Evolutionary conservation across 768 basidiomycete genomes (phyloP).

Genomic region (Auricularia cornea): DNA sequence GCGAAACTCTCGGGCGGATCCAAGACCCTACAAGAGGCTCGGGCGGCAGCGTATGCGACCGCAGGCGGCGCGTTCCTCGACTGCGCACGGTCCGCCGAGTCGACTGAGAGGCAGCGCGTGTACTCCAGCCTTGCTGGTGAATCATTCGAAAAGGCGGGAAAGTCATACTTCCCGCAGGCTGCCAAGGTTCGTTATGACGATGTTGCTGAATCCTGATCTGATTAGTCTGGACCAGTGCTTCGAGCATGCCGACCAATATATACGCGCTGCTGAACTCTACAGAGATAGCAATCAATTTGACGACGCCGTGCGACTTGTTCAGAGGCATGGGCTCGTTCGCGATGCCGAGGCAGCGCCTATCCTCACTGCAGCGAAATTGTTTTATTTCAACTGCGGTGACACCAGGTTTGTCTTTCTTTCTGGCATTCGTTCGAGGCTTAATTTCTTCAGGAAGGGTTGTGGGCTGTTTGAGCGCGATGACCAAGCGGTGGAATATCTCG

Average conservation of each 20-base stretch:
- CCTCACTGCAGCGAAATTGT: slow-evolving; percentile 35
- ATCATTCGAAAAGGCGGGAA: slow-evolving; percentile 35
- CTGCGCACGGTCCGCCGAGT: slow-evolving; percentile 28
- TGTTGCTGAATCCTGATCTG: neutral
- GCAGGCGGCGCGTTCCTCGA: slow-evolving; percentile 44
- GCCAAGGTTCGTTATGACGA: slow-evolving; percentile 37
- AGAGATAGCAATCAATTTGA: slow-evolving; percentile 44
- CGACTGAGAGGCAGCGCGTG: slow-evolving; percentile 17
- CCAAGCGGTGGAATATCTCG: slow-evolving; percentile 46
- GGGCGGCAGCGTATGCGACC: slow-evolving; percentile 28
- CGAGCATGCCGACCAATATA: neutral
- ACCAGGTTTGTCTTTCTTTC: slow-evolving; percentile 23
- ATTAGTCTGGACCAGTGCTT: neutral
- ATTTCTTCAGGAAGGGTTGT: slow-evolving; percentile 33
- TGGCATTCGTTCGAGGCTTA: neutral
- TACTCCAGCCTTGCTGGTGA: slow-evolving; percentile 39
- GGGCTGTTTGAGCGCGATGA: slow-evolving; percentile 47
- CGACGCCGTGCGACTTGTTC: slow-evolving; percentile 41
- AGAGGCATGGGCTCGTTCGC: slow-evolving; percentile 26
- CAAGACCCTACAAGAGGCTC: slow-evolving; percentile 15
- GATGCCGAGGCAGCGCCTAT: slow-evolving; percentile 27
- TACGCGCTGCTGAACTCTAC: slow-evolving; percentile 35
- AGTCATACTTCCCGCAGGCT: slow-evolving; percentile 29
- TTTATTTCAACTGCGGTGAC: slow-evolving; percentile 33
- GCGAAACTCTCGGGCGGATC: slow-evolving; percentile 18